phyloP scores from a whole-genome alignment of 2,329 filamentous ascomycete species.

The Drechslerella stenobrocha region DNA sequence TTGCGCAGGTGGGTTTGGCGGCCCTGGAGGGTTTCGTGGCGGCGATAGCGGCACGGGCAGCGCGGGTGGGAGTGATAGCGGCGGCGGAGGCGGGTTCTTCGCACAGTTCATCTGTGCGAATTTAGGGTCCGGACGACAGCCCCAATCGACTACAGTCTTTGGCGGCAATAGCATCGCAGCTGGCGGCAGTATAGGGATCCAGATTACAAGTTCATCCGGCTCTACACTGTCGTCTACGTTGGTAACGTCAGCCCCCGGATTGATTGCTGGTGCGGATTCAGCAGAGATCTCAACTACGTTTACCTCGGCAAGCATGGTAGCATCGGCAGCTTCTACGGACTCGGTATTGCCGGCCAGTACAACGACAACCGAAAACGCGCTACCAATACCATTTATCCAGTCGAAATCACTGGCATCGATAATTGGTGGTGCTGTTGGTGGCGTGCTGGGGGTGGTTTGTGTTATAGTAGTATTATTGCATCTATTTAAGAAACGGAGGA shows the following conservation, averaged over 20 bases:
- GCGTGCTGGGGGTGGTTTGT: constrained; percentile 16
- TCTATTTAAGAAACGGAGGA: constrained; percentile 26
- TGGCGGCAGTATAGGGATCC: too few relatives aligned
- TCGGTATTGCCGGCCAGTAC: not conserved
- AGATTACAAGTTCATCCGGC: too few relatives aligned
- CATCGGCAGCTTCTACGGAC: not conserved
- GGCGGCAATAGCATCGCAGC: not conserved
- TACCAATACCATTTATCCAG: not conserved
- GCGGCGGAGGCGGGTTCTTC: constrained; percentile 5
- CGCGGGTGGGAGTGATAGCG: not conserved
- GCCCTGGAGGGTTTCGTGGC: constrained; percentile 10
- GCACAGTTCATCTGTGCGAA: constrained; percentile 21
- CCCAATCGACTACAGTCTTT: not conserved
- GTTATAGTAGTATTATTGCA: constrained; percentile 22
- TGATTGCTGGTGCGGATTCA: too few relatives aligned
- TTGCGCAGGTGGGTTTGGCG: constrained; percentile 22
- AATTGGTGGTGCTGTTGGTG: constrained; percentile 35
- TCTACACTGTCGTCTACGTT: too few relatives aligned
- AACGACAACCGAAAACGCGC: not conserved
- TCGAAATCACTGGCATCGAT: constrained; percentile 28
- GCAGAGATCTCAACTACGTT: too few relatives aligned
- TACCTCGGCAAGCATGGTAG: not conserved
- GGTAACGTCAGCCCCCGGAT: too few relatives aligned
- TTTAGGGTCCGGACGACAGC: constrained; percentile 8
- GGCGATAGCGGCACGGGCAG: not conserved